Evolutionary conservation across 805 yeast species (phyloP).

Genomic region (Candida alai): DNA sequence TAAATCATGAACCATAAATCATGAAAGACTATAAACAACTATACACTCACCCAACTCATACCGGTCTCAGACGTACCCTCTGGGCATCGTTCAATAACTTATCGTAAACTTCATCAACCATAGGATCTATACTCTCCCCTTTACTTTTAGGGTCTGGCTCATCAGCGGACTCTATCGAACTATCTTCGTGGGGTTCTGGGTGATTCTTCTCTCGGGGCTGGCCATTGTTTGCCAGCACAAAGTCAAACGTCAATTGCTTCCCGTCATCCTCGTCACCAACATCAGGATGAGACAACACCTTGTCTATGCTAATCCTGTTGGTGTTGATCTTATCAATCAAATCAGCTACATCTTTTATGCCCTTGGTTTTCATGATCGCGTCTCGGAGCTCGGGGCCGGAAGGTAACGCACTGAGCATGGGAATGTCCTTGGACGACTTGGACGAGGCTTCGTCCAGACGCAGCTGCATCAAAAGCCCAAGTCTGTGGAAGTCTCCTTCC

Average conservation of each 20-base stretch:
- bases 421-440: conserved; percentile 14
- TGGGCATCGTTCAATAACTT: conserved; percentile 66
- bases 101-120: conserved; percentile 72
- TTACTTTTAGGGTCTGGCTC: too few relatives aligned
- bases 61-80: conserved; percentile 59
- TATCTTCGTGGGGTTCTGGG: conserved; percentile 1
- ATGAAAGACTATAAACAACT: too few relatives aligned
- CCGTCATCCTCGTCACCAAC: conserved; percentile 1
- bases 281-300: conserved; percentile 11
- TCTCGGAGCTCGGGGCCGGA: conserved; percentile 53
- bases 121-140: conserved; percentile 27
- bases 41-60: too few relatives aligned
- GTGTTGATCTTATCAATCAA: conserved; percentile 62
- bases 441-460: conserved; percentile 21
- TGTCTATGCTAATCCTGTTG: conserved; percentile 48
- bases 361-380: conserved; percentile 70
- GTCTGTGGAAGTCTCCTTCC: conserved; percentile 87
- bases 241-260: background rate
- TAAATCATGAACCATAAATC: too few relatives aligned
- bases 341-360: conserved; percentile 65
- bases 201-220: background rate
- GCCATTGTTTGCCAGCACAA: too few relatives aligned
- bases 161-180: conserved; percentile 20
- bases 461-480: conserved; percentile 78
- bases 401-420: conserved; percentile 41